Evolutionary conservation across 148 eudicot species (phyloP), one percentile per base, ranked within the genome.

Genomic region (Rhododendron ferrugineum): DNA sequence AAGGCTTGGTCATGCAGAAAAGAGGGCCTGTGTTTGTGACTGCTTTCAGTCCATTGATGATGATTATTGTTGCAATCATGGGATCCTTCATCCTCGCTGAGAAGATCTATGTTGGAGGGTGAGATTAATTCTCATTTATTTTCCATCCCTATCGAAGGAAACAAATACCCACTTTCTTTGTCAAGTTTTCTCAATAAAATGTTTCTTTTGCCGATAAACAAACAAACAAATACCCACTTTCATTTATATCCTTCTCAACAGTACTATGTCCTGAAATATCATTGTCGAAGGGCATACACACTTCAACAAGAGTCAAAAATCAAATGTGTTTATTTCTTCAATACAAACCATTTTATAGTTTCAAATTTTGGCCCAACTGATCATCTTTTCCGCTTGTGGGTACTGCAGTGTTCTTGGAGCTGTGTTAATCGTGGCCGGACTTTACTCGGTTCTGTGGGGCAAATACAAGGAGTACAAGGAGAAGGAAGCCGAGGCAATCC

Each of bases 11-110:
- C 26, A 97, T 97, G 98, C 82, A 94, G 85, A 93, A 92, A 88
- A 93, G 93, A 91, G 99, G 99, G 16, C 99, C 99, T 0, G 98
- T 97, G 30, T 97, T 95, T 78, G 98, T 91, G 6, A 97, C 98
- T 3, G 98, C 98, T 64, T 97, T 97, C 78, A 97, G 98, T 47
- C 99, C 99, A 14, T 86, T 97, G 88, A 97, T 97, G 98, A 97
- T 97, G 99, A 93, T 97, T 60, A 93, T 97, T 81, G 99, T 95
- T 18, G 99, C 99, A 14, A 90, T 97, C 85, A 95, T 97, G 99
- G 98, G 98, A 4, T 93, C 98, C 85, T 97, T 95, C 87, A 95
- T 97, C 87, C 92, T 97, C 64, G 94, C 98, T 26, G 99, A 97
- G 79, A 97, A 97, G 62, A 94, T 95, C 42, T 97, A 90, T 74